Conservation (phyloP, 345 rosid genomes). For the Pugionium dolabratum region DNA sequence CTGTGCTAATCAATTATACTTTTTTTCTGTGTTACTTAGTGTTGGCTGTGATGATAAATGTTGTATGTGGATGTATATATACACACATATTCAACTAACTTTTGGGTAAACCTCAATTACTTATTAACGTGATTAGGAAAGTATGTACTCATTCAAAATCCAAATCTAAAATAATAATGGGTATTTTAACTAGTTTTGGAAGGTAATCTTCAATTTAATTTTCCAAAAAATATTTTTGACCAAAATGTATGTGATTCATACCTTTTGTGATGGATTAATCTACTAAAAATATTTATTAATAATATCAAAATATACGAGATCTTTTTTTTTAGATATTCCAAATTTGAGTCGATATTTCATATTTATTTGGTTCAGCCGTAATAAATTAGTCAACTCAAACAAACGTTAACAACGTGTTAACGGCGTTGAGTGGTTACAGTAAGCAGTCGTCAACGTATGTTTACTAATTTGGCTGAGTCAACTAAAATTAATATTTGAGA, state of each 20-base stretch:
- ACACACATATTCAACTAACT: constrained; percentile 4
- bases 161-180: constrained; percentile 7
- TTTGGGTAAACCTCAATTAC: not conserved
- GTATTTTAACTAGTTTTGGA: constrained; percentile 2
- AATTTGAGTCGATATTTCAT: not conserved
- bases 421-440: too few species aligned
- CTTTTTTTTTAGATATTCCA: constrained; percentile 1
- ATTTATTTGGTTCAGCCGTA: too few species aligned
- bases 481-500: too few species aligned
- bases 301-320: not conserved
- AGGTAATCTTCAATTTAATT: constrained; percentile 5
- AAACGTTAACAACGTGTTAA: too few species aligned
- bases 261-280: not conserved
- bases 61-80: constrained; percentile 3
- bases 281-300: too few species aligned
- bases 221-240: not conserved
- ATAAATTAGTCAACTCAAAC: too few species aligned
- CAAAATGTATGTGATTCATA: not conserved
- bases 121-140: not conserved
- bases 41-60: not conserved
- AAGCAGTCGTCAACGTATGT: too few species aligned
- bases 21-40: not conserved
- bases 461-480: too few species aligned
- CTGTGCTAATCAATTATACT: not conserved
- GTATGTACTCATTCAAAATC: not conserved